phyloP scores from a whole-genome alignment of 192 early-diverging fungal genomes.

The Lobosporangium transversale region DNA sequence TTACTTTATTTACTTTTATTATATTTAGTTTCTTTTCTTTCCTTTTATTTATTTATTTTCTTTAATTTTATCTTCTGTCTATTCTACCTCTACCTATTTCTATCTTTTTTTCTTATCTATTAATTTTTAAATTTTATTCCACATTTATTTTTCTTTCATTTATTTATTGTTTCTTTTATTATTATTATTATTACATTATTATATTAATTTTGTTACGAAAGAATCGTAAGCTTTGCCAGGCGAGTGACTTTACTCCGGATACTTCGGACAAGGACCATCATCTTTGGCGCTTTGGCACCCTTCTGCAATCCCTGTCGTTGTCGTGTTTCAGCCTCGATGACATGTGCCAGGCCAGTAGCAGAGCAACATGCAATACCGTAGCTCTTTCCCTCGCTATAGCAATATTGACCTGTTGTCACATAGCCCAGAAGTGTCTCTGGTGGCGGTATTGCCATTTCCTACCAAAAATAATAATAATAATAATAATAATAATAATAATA shows the following conservation, averaged over 20 bases:
- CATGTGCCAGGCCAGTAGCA: constrained; percentile 56
- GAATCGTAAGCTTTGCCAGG: constrained; percentile 57
- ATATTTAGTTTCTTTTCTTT: no score
- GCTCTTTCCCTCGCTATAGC: constrained; percentile 67
- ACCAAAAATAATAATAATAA: constrained; percentile 8
- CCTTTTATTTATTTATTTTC: no score
- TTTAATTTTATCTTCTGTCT: no score
- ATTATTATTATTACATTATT: no score
- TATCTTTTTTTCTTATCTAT: no score
- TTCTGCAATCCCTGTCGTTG: constrained; percentile 20
- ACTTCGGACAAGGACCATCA: constrained; percentile 64
- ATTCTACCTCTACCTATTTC: no score
- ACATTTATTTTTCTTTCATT: no score
- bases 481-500: background rate
- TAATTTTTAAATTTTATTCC: no score
- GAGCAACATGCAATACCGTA: constrained; percentile 74
- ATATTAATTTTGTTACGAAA: no score
- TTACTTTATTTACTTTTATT: no score
- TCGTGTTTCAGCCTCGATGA: constrained; percentile 50
- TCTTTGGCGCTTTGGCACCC: constrained; percentile 25
- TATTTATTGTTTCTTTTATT: no score
- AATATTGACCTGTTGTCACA: constrained; percentile 76
- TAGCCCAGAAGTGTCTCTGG: constrained; percentile 68
- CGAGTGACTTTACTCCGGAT: constrained; percentile 59
- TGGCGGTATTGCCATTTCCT: constrained; percentile 53